phyloP scores from a whole-genome alignment of 1,284 basidiomycete species.

The Rhodofomes roseus region DNA sequence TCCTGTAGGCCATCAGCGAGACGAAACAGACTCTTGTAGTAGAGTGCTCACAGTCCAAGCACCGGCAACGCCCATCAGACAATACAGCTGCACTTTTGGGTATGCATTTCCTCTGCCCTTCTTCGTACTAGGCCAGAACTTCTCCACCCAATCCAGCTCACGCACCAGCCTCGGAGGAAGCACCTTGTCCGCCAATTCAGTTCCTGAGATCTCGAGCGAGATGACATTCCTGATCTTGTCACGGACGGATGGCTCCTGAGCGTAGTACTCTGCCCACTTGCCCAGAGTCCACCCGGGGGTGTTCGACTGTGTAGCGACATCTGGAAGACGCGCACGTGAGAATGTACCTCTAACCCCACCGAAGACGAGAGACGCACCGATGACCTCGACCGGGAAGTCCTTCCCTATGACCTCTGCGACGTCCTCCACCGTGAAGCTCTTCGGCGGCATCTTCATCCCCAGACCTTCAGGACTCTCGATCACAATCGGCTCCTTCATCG shows the following conservation, averaged over 20 bases:
- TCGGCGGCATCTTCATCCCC: constrained; percentile 81
- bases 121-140: constrained; percentile 82
- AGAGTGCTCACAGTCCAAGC: constrained; percentile 81
- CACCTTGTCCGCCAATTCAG: constrained; percentile 52
- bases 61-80: constrained; percentile 83
- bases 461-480: constrained; percentile 74
- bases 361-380: constrained; percentile 48
- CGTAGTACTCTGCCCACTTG: constrained; percentile 89
- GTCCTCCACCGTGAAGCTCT: constrained; percentile 68
- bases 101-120: constrained; percentile 74
- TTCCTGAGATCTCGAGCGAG: constrained; percentile 36
- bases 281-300: constrained; percentile 83
- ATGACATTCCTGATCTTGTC: constrained; percentile 67
- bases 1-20: constrained; percentile 51
- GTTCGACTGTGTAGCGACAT: constrained; percentile 81
- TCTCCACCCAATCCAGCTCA: constrained; percentile 96
- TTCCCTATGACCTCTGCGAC: constrained; percentile 80
- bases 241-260: constrained; percentile 55
- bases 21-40: neutral
- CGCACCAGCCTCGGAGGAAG: constrained; percentile 82
- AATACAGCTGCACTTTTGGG: constrained; percentile 96
- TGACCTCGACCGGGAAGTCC: constrained; percentile 81
- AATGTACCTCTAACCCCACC: neutral
- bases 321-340: constrained; percentile 35
- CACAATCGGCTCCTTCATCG: constrained; percentile 75